Base-by-base conservation (phyloP, 208 protist genomes). In the Trypanosoma congolense region DNA sequence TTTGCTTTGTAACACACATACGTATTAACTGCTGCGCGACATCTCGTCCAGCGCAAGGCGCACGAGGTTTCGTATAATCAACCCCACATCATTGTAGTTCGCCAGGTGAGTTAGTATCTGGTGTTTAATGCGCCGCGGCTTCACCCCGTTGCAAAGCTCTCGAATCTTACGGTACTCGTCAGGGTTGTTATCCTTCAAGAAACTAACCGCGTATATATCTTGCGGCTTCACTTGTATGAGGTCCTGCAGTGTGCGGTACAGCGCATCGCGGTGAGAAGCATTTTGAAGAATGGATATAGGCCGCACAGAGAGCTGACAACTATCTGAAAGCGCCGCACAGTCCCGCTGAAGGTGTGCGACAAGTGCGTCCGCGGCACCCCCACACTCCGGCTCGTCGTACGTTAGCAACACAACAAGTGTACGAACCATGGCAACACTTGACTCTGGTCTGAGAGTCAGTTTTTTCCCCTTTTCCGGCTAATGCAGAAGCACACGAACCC, bases 301-400 rank as follows among this genome's bases (percentile, higher is more conserved):
- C 52, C 78, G 80, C 14, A 90, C 71, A 6, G 74, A 74, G 0
- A 90, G 57, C 48, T 77, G 75, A 61, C 79, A 90, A 12, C 72
- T 57, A 10, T 65, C 61, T 31, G 75, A 52, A 31, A 87, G 28
- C 0, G 54, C 50, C 0, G 68, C 72, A 1, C 72, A 65, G 22
- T 90, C 83, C 28, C 81, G 73, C 60, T 90, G 75, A 12, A 93
- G 54, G 61, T 91, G 81, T 4, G 85, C 80, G 12, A 87, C 77
- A 24, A 93, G 61, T 1, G 87, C 87, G 29, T 93, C 87, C 6
- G 83, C 83, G 2, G 83, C 87, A 12, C 87, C 87, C 19, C 87
- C 87, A 65, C 87, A 93, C 57, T 90, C 77, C 0, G 83, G 83
- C 51, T 93, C 87, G 55, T 93, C 87, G 53, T 93, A 93, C 3